A percentile compares a stretch with the other conserved stretches of the same genome.
These are phyloP conservation scores for Colletotrichum melonis DNA, from an alignment of 2,329 filamentous ascomycete genomes.

Conservation along the genomic window DNA sequence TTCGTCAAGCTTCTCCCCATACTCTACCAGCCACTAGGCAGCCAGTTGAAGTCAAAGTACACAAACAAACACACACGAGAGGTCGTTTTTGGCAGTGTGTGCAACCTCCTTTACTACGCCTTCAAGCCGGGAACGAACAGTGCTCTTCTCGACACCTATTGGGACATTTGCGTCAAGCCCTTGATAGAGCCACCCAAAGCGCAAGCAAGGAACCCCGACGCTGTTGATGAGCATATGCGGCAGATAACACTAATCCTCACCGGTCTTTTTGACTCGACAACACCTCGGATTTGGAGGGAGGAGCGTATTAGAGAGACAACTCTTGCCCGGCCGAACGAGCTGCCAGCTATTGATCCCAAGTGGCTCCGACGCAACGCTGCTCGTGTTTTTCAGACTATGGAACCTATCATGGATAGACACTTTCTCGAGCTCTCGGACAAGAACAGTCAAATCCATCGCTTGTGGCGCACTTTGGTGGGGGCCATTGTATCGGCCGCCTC, in stretches of 20 bases:
- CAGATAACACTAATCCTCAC: constrained; percentile 77
- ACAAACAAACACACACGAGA: constrained; percentile 67
- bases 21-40: constrained; percentile 75
- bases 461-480: constrained; percentile 72
- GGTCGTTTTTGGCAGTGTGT: constrained; percentile 75
- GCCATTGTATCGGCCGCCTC: constrained; percentile 75
- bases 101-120: constrained; percentile 85
- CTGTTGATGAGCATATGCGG: constrained; percentile 62
- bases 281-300: constrained; percentile 76
- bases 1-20: constrained; percentile 64
- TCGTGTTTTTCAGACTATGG: constrained; percentile 72
- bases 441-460: constrained; percentile 61
- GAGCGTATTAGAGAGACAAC: constrained; percentile 73
- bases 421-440: constrained; percentile 72
- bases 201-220: constrained; percentile 47
- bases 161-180: constrained; percentile 78
- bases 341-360: constrained; percentile 85
- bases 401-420: constrained; percentile 69
- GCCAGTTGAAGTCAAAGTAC: constrained; percentile 75
- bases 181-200: constrained; percentile 56
- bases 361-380: constrained; percentile 83
- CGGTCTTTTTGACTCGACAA: constrained; percentile 73
- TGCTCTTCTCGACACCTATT: constrained; percentile 78
- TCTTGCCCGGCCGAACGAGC: constrained; percentile 73
- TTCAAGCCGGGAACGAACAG: constrained; percentile 77